Percentiles rank a stretch among this genome's conserved stretches.
These are phyloP conservation scores for Suhomyces panamericanus DNA, from an alignment of 1,139 yeast species.

Conservation along the genomic window DNA sequence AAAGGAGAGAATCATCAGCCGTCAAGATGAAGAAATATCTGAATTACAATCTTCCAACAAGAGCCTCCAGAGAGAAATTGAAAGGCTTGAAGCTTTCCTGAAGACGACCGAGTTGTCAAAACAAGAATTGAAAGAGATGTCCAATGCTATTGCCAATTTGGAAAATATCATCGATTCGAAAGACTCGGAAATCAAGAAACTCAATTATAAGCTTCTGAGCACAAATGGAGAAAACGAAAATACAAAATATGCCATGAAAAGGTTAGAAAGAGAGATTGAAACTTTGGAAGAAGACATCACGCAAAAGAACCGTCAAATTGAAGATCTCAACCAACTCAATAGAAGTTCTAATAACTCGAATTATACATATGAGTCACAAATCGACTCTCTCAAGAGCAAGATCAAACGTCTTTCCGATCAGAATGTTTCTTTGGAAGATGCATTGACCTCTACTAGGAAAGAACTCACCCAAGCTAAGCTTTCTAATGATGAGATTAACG, in stretches of 20 bases:
- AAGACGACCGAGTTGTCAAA: background rate
- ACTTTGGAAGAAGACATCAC: slow-evolving; percentile 15
- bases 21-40: background rate
- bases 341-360: slow-evolving; percentile 8
- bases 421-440: slow-evolving; percentile 9
- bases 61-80: slow-evolving; percentile 1
- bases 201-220: background rate
- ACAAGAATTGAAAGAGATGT: slow-evolving; percentile 1
- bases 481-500: slow-evolving; percentile 1
- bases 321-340: slow-evolving; percentile 12
- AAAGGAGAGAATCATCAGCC: background rate
- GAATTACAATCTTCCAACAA: background rate
- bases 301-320: slow-evolving; percentile 12
- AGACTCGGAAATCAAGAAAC: slow-evolving; percentile 1
- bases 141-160: background rate
- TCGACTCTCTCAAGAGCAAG: slow-evolving; percentile 12
- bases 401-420: slow-evolving; percentile 10
- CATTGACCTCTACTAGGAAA: slow-evolving; percentile 3
- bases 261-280: slow-evolving; percentile 15
- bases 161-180: background rate
- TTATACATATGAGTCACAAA: slow-evolving; percentile 12
- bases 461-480: slow-evolving; percentile 5
- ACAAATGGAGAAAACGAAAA: slow-evolving; percentile 4
- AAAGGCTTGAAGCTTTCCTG: slow-evolving; percentile 5
- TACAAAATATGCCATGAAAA: slow-evolving; percentile 5